Base-by-base conservation (phyloP, 2,329 filamentous ascomycete genomes). In the Aspergillus hortae region DNA sequence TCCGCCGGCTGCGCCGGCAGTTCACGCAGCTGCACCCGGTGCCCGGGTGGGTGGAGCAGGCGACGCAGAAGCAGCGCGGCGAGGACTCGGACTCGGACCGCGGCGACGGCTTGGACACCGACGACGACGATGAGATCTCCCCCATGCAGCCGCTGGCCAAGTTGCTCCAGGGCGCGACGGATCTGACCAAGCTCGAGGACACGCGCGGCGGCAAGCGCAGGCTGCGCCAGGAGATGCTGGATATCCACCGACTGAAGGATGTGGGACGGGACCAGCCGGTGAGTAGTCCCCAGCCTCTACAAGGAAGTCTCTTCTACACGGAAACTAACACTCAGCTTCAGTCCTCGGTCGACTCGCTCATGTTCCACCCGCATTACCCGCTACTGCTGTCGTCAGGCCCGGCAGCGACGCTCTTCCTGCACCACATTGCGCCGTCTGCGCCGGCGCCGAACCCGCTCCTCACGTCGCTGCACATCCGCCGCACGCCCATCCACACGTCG, bases 301-400 rank as follows among this genome's bases (percentile, higher is more conserved):
- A 19, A 33, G 11, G 11, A 12, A n/a, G n/a, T n/a, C n/a, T 46
- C 44, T 1, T 10, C 27, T 14, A 30, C 32, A 14, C 12, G 30
- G 25, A 40, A 50, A 5, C 19, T 32, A 30, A 23, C 44, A 15
- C 19, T 5, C 10, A 42, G 23, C 23, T 42, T 9, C 51, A 77
- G 71, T 89, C 88, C 15, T 82, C 90, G 10, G 86, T 97, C 60
- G 87, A 86, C 38, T 90, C 88, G 40, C 82, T 99, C 33, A 86
- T 86, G 9, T 96, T 97, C 80, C 94, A 99, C 73, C 91, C 92
- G 27, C 80, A 85, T 60, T 88, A 91, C 67, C 90, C 94, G 4
- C 85, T 99, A 14, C 83, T 99, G 25, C 83, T 97, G 53, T 95
- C 94, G 21, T 90, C 91, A 11, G 94, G 92, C 54, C 87, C 87